Conservation (phyloP, 2,329 filamentous ascomycete species). For the Fusarium continuum region DNA sequence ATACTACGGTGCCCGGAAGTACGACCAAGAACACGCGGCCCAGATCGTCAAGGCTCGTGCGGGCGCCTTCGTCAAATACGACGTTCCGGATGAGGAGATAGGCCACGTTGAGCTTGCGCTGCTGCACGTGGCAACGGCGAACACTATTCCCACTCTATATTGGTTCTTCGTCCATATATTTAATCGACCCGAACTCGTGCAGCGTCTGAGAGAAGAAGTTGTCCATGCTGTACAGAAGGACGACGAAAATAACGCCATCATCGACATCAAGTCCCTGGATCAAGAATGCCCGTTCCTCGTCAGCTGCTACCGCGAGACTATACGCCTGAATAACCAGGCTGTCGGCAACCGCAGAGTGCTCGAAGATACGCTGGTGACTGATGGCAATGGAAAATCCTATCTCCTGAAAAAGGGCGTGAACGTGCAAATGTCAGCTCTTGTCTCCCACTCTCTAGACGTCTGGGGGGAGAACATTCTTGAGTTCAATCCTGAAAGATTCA, state of each 20-base stretch:
- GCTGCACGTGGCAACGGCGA: constrained; percentile 46
- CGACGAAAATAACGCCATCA: constrained; percentile 22
- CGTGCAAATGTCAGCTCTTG: constrained; percentile 11
- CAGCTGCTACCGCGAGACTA: constrained; percentile 18
- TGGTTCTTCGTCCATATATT: constrained; percentile 50
- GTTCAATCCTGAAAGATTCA: constrained; percentile 22
- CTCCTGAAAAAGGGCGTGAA: constrained; percentile 29
- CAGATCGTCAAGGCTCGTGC: constrained; percentile 44
- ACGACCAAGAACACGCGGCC: constrained; percentile 9
- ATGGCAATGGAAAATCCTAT: constrained; percentile 20
- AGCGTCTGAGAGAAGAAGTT: constrained; percentile 46
- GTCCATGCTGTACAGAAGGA: constrained; percentile 3
- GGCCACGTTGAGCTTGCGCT: constrained; percentile 43
- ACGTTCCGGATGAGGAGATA: neutral
- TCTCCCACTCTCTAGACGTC: constrained; percentile 6
- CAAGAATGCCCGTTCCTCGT: constrained; percentile 50
- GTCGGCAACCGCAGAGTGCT: constrained; percentile 21
- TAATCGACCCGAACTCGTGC: constrained; percentile 41
- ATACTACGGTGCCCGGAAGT: constrained; percentile 17
- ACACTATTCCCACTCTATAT: constrained; percentile 52
- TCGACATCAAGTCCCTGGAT: constrained; percentile 50
- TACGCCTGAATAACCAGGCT: constrained; percentile 16
- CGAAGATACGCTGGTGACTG: constrained; percentile 21
- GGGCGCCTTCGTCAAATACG: neutral
- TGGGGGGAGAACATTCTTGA: constrained; percentile 20